Evolutionary conservation across 2,329 filamentous ascomycete genomes (phyloP), one percentile per base, ranked within the genome.

Genomic region (Lecanicillium sp.): DNA sequence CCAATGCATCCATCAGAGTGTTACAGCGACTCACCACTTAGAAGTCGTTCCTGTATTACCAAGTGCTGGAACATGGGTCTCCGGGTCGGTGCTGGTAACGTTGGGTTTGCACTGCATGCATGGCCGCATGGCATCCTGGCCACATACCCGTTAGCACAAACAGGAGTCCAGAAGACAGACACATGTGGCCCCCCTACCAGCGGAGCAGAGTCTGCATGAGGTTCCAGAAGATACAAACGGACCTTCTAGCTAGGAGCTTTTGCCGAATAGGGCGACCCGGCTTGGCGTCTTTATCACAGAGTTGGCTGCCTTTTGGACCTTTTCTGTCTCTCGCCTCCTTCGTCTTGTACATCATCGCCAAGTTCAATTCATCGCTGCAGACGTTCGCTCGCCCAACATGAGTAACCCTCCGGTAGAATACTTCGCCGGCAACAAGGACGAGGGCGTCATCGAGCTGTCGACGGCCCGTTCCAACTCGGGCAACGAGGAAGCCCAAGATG

Each of bases 401-500:
- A 38, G 26, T 15, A 11, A 14, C 10, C 10, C 44, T n/a, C 15
- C 26, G 19, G n/a, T n/a, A 15, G 19, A n/a, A 14, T 33, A 17
- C 20, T 12, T 20, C 15, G n/a, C n/a, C n/a, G 35, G 19, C 35
- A 37, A 11, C 15, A 46, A 46, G 27, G 35, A 24, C 35, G 44
- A 32, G 19, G 20, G 15, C n/a, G 20, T 39, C 19, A n/a, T 39
- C 11, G 35, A 46, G 9, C 2, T 46, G 26, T 14, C 35, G 10
- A 32, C 26, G 4, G 14, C 14, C 17, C 44, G 44, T 19, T 32
- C 26, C 44, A 17, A 23, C 44, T 46, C 35, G 15, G 35, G 35
- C 23, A 15, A 32, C 12, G 35, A 45, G 26, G 44, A 39, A 39
- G 35, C 27, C 3, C 35, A 39, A 24, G 19, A 46, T n/a, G 44